Conservation (phyloP, 805 yeast genomes). For the Monosporozyma aquatica region DNA sequence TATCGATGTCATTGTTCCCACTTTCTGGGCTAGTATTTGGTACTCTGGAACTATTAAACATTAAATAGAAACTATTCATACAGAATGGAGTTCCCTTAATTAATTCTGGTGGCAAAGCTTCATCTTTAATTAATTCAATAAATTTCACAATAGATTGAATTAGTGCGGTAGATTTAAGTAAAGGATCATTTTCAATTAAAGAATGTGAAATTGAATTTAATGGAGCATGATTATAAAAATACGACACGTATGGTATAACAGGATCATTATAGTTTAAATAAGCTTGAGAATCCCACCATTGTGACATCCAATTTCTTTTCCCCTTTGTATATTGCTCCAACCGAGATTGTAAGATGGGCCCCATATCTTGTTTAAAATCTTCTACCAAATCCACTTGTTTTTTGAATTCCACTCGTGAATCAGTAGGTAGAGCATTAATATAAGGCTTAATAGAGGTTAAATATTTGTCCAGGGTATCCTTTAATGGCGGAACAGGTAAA, state of each 20-base stretch:
- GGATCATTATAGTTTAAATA: constrained; percentile 88
- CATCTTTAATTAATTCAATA: constrained; percentile 54
- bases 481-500: constrained; percentile 78
- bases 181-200: constrained; percentile 49
- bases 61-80: constrained; percentile 83
- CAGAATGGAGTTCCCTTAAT: constrained; percentile 78
- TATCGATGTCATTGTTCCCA: constrained; percentile 39
- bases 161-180: constrained; percentile 68
- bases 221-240: constrained; percentile 79
- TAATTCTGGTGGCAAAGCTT: constrained; percentile 70
- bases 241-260: constrained; percentile 87
- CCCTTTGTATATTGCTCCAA: constrained; percentile 46
- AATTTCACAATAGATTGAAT: constrained; percentile 60
- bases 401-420: constrained; percentile 37
- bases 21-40: constrained; percentile 36
- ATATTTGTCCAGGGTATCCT: constrained; percentile 60
- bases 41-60: constrained; percentile 84
- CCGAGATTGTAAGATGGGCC: constrained; percentile 60
- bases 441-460: constrained; percentile 67
- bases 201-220: constrained; percentile 31
- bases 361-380: constrained; percentile 61
- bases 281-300: constrained; percentile 91
- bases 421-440: constrained; percentile 29
- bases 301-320: constrained; percentile 78
- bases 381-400: constrained; percentile 46